A percentile compares a stretch with the other conserved stretches of the same genome.
phyloP scores from a whole-genome alignment of 352 stramenopile species.

The Pythium utonaiense region DNA sequence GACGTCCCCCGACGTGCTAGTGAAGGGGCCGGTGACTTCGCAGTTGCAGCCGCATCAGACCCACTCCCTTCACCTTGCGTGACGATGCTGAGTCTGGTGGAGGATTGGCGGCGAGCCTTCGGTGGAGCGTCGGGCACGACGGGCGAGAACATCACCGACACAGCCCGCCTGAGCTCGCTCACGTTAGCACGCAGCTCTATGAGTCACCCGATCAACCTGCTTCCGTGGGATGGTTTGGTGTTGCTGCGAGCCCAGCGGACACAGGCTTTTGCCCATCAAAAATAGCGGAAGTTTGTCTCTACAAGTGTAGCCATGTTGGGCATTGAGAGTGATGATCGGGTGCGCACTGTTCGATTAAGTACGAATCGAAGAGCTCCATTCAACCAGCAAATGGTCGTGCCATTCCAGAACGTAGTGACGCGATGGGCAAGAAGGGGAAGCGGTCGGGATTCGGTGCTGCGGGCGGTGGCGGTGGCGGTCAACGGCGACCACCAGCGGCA shows the following conservation, averaged over 20 bases:
- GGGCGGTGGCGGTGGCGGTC: not conserved
- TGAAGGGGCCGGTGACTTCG: not conserved
- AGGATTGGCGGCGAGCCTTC: not conserved
- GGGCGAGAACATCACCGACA: constrained; percentile 15
- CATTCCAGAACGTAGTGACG: not conserved
- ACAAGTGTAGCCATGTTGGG: constrained; percentile 21
- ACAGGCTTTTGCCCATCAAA: not conserved
- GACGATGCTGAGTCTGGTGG: not conserved
- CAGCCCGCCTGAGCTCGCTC: not conserved
- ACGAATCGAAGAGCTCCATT: constrained; percentile 14
- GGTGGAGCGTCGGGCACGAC: constrained; percentile 10
- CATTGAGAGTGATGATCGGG: constrained; percentile 8
- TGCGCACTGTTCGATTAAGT: constrained; percentile 10
- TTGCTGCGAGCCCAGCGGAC: not conserved
- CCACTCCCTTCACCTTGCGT: not conserved
- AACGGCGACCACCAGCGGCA: not conserved
- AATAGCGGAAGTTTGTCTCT: not conserved
- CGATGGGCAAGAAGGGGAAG: constrained; percentile 27
- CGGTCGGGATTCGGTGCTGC: constrained; percentile 14
- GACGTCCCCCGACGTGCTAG: too few species aligned
- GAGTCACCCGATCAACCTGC: too few species aligned
- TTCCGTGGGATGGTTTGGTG: not conserved
- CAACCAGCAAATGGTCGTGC: not conserved
- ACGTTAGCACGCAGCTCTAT: not conserved
- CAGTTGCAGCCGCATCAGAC: not conserved